These are phyloP conservation scores for Nicotiana benthamiana DNA, from an alignment of 257 asterid species.

Conservation along the genomic window DNA sequence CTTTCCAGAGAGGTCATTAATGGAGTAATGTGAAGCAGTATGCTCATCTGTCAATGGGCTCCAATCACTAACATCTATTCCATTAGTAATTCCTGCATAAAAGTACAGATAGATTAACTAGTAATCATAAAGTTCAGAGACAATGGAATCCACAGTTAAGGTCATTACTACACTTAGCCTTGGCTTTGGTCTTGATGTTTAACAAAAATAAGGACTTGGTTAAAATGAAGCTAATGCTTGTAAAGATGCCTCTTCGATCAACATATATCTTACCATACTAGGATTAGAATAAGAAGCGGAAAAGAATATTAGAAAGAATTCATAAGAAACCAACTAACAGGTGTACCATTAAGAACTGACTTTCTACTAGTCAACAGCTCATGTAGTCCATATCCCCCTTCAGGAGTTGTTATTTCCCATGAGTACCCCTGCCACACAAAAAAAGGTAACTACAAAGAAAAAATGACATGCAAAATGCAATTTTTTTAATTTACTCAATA, in stretches of 20 bases:
- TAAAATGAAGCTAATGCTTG: neutral
- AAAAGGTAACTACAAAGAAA: neutral
- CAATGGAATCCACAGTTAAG: neutral
- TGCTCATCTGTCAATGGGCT: slow-evolving; percentile 65
- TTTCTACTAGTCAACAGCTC: slow-evolving; percentile 63
- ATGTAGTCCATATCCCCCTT: slow-evolving; percentile 88
- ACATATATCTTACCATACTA: neutral
- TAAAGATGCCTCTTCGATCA: neutral
- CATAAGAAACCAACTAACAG: neutral
- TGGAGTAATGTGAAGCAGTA: slow-evolving; percentile 54
- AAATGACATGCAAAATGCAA: neutral
- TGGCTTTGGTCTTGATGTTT: neutral
- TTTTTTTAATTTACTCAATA: neutral
- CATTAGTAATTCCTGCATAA: slow-evolving; percentile 83
- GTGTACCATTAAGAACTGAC: slow-evolving; percentile 60
- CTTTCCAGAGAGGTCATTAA: slow-evolving; percentile 83
- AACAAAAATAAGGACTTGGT: neutral
- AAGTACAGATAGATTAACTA: neutral
- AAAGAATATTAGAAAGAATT: neutral
- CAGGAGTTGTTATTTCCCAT: slow-evolving; percentile 90
- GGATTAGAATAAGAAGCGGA: neutral
- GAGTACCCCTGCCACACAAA: slow-evolving; percentile 72
- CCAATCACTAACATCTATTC: slow-evolving; percentile 80
- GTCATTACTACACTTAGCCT: neutral
- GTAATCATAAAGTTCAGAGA: neutral